These are phyloP conservation scores for Quercus glauca DNA, from an alignment of 306 rosid genomes.

Conservation along the genomic window DNA sequence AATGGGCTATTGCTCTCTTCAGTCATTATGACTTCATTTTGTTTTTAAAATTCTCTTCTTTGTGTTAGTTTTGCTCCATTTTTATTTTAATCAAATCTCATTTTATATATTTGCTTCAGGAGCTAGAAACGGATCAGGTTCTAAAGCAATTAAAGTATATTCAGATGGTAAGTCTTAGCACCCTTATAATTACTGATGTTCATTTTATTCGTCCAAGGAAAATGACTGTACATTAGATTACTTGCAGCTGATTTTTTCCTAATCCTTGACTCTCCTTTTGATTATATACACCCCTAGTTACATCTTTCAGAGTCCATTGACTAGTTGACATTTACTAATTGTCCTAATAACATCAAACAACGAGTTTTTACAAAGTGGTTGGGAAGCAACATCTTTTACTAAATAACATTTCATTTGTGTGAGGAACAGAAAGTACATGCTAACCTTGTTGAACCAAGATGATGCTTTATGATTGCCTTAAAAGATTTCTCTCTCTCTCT, in stretches of 20 bases:
- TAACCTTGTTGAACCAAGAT: neutral
- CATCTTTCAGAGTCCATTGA: neutral
- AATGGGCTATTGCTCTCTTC: neutral
- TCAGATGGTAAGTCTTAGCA: slow-evolving; percentile 56
- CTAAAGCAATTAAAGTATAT: slow-evolving; percentile 74
- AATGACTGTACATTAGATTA: neutral
- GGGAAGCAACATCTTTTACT: neutral
- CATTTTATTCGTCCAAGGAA: neutral
- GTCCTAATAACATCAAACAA: neutral
- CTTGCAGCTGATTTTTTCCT: neutral
- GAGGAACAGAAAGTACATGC: neutral
- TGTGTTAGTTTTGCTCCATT: neutral
- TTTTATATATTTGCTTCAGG: slow-evolving; percentile 48
- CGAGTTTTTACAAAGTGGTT: neutral
- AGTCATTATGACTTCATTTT: neutral
- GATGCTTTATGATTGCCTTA: neutral
- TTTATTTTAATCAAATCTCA: neutral
- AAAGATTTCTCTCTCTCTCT: neutral
- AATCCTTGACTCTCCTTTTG: neutral
- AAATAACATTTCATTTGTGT: neutral
- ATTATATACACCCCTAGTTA: neutral
- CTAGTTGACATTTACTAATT: neutral
- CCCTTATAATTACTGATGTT: slow-evolving; percentile 8
- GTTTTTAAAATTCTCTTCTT: neutral
- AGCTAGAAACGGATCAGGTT: slow-evolving; percentile 70